Base-by-base conservation (phyloP, 306 rosid genomes). In the Rosa rugosa region DNA sequence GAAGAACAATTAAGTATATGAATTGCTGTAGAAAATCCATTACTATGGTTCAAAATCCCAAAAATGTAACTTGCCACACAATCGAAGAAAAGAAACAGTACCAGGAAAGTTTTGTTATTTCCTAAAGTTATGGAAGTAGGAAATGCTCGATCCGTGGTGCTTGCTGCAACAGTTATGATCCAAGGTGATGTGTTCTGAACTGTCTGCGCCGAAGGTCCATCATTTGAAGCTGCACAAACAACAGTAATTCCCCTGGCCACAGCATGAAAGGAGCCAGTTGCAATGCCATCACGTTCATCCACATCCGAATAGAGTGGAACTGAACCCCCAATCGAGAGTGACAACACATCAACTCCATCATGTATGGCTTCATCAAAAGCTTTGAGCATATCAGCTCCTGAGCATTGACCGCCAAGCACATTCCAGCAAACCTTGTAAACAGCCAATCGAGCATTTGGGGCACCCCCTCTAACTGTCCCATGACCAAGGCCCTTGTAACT, bases 361-460 rank as follows among this genome's bases (percentile, higher is more conserved):
- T 84, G 80, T 63, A 86, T 84, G 60, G 92, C 90, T 53, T 78
- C 80, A 36, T 88, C 90, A 31, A 88, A 74, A 65, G 84, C 92
- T 72, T 84, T 84, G 77, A 88, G 79, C 6, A 88, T 75, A 76
- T 88, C 90, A 68, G 87, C 90, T 2, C 77, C 68, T 11, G 88
- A 75, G 71, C 92, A 88, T 65, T 53, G 75, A 74, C 87, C 88
- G 25, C 88, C 88, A 25, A 75, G 16, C 44, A 78, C 20, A 16
- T 59, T 84, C 92, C 92, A 88, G 80, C 92, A 86, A 42, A 84
- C 90, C 78, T 88, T 88, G 77, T 86, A 88, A 54, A 88, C 77
- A 51, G 92, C 92, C 66, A 88, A n/a, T 20, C 83, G 85, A 40
- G 90, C 88, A 13, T 22, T 72, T 1, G 90, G 87, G 5, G 90